These are phyloP conservation scores for Starmerella bombi DNA, from an alignment of 805 yeast genomes.

Conservation along the genomic window DNA sequence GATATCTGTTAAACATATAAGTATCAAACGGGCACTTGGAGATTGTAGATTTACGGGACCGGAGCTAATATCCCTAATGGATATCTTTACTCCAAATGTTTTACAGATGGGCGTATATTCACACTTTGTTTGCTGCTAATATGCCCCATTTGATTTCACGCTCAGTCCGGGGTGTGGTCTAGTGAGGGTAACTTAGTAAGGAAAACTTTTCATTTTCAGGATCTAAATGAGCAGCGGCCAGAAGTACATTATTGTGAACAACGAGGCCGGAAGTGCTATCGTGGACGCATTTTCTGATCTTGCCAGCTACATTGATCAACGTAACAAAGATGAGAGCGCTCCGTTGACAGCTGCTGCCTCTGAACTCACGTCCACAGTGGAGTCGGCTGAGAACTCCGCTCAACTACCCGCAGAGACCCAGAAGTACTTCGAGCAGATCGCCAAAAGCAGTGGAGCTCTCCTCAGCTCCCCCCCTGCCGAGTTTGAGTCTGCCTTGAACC, in stretches of 20 bases:
- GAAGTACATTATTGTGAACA: constrained; percentile 28
- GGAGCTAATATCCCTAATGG: too few relatives aligned
- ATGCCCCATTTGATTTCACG: too few relatives aligned
- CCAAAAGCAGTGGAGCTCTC: constrained; percentile 23
- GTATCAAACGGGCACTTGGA: too few relatives aligned
- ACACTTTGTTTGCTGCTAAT: too few relatives aligned
- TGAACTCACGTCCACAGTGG: constrained; percentile 17
- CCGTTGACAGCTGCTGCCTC: constrained; percentile 22
- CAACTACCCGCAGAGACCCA: constrained; percentile 14
- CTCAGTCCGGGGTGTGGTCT: too few relatives aligned
- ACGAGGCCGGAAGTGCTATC: constrained; percentile 25
- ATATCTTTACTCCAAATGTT: too few relatives aligned
- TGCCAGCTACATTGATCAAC: constrained; percentile 27
- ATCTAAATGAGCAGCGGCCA: constrained; percentile 8
- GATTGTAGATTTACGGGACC: too few relatives aligned
- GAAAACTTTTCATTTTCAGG: constrained; percentile 9
- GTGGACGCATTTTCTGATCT: constrained; percentile 28
- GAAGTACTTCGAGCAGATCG: constrained; percentile 24
- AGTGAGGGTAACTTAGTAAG: too few relatives aligned
- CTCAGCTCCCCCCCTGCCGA: constrained; percentile 28
- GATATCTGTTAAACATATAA: too few relatives aligned
- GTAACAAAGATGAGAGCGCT: constrained; percentile 20
- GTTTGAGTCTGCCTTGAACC: constrained; percentile 31
- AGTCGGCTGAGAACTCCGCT: constrained; percentile 10
- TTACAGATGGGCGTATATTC: too few relatives aligned